These are phyloP conservation scores for Rutstroemia sp. DNA, from an alignment of 2,329 filamentous ascomycete species.

Conservation along the genomic window DNA sequence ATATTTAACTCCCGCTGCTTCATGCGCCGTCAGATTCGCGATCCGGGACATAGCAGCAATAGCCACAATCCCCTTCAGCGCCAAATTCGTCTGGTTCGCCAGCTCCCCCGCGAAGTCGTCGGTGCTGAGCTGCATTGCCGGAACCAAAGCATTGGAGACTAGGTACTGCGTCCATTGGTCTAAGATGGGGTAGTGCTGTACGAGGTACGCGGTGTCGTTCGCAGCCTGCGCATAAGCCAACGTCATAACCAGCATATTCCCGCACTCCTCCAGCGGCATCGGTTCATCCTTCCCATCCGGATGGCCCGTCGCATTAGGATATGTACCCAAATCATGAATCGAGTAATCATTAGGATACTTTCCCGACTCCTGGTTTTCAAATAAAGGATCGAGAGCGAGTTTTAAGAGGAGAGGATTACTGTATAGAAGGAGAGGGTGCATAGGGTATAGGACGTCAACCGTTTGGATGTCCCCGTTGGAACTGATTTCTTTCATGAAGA, in stretches of 20 bases:
- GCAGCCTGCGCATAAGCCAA: conserved; percentile 57
- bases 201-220: conserved; percentile 47
- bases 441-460: conserved; percentile 81
- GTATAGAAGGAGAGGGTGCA: conserved; percentile 77
- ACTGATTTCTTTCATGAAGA: conserved; percentile 71
- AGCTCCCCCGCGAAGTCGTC: conserved; percentile 79
- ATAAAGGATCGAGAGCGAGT: conserved; percentile 54
- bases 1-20: conserved; percentile 39
- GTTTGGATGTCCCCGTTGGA: conserved; percentile 84
- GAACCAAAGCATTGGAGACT: conserved; percentile 64
- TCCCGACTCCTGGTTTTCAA: conserved; percentile 59
- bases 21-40: conserved; percentile 51
- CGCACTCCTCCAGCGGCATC: conserved; percentile 72
- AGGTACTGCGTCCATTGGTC: conserved; percentile 75
- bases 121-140: conserved; percentile 69
- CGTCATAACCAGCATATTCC: conserved; percentile 77
- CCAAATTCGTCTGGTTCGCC: conserved; percentile 73
- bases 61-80: conserved; percentile 76
- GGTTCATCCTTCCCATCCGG: conserved; percentile 63
- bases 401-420: conserved; percentile 56
- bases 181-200: conserved; percentile 62
- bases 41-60: conserved; percentile 75
- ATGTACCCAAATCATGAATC: conserved; percentile 69
- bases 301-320: conserved; percentile 67
- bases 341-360: conserved; percentile 62